Base-by-base conservation (phyloP, 208 protist genomes). In the Leishmania tropica region DNA sequence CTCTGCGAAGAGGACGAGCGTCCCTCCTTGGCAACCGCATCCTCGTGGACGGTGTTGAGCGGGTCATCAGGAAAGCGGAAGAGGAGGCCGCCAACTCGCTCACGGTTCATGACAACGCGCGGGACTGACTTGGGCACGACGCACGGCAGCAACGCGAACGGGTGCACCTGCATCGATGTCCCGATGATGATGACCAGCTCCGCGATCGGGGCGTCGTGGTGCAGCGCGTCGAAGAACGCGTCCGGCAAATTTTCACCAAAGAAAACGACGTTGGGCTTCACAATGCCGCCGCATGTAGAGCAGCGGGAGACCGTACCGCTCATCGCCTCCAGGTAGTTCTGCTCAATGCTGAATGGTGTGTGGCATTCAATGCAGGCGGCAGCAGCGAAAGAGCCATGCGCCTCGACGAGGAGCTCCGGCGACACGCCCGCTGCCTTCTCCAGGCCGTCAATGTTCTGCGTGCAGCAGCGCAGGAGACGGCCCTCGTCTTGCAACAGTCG, bases 381-480 rank as follows among this genome's bases (percentile, higher is more conserved):
- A 0, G 86, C 85, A 31, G 85, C 85, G 73, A 99, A 99, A 28
- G 93, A 98, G 7, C 99, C 99, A 86, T 99, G 99, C 7, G 98
- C 97, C 82, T 99, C 97, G 3, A 99, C 96, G 1, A 99, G 85
- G 6, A 93, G 83, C 24, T 94, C 75, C 31, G 76, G 75, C 42
- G 94, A 88, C 2, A 99, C 73, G 0, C 98, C 98, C 2, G 95
- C 93, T 0, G 83, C 80, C 64, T 81, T 62, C 79, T 99, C 98
- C 2, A 99, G 90, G 0, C 91, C 91, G 79, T 99, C 99, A 81
- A 99, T 99, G 90, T 99, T 99, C 79, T 99, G 99, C 64, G 98
- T 99, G 83, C 98, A 99, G 65, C 93, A 95, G 31, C 97, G 88
- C 51, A 98, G 87, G 64, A 99, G 87, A 24, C 96, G 73, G 5